Conservation (phyloP, 2,329 filamentous ascomycete genomes). For the Elsinoe necatrix region DNA sequence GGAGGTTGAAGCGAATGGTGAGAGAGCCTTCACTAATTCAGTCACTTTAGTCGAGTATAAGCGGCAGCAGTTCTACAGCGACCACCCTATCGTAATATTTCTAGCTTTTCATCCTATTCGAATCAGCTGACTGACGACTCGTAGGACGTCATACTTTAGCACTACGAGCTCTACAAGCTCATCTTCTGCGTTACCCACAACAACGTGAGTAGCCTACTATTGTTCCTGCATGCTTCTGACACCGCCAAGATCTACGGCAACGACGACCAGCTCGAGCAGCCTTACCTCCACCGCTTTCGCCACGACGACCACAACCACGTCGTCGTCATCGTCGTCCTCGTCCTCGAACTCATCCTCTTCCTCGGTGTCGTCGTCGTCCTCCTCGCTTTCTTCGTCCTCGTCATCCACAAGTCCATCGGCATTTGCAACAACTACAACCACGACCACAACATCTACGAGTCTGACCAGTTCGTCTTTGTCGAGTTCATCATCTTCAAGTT, state of each 20-base stretch:
- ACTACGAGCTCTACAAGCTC: background rate
- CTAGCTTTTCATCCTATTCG: background rate
- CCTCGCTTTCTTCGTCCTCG: background rate
- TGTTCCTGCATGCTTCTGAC: too few relatives aligned
- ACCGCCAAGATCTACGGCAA: too few relatives aligned
- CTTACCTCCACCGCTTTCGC: background rate
- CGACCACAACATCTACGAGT: too few relatives aligned
- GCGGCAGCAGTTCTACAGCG: background rate
- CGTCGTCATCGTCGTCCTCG: background rate
- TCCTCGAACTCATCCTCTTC: constrained; percentile 1
- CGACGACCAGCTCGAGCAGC: too few relatives aligned
- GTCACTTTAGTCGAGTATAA: background rate
- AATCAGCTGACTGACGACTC: background rate
- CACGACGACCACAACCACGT: too few relatives aligned
- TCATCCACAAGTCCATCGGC: too few relatives aligned
- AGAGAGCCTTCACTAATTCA: constrained; percentile 12
- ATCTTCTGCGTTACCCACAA: background rate
- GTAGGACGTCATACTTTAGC: constrained; percentile 5
- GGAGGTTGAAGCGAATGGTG: background rate
- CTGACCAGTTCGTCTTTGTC: too few relatives aligned
- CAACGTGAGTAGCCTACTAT: background rate
- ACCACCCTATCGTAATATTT: constrained; percentile 10
- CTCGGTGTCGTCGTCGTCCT: background rate
- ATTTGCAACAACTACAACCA: too few relatives aligned
- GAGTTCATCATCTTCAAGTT: background rate